A percentile compares a stretch with the other conserved stretches of the same genome.
Conservation (phyloP, 2,329 filamentous ascomycete species). For the Chrysosphaeria jannelii region DNA sequence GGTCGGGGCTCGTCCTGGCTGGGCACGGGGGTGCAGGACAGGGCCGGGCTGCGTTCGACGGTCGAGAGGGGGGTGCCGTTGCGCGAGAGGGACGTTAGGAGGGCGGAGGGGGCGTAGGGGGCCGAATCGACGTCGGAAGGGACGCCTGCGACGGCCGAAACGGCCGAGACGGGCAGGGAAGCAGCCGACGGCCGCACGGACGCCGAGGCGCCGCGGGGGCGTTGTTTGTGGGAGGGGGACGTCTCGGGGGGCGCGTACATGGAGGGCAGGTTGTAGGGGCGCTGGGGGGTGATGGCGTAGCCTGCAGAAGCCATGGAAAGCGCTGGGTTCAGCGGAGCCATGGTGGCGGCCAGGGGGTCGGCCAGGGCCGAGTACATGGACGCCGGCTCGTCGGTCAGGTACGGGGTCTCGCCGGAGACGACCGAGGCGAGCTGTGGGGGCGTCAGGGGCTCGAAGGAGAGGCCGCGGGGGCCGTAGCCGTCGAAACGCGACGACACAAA, state of each 20-base stretch:
- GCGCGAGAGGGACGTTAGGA: slow-evolving; percentile 51
- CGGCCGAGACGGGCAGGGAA: slow-evolving; percentile 72
- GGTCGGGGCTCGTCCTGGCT: slow-evolving; percentile 37
- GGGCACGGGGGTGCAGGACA: slow-evolving; percentile 28
- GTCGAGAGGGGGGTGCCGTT: slow-evolving; percentile 74
- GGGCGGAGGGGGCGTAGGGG: slow-evolving; percentile 49
- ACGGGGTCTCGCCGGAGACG: slow-evolving; percentile 66
- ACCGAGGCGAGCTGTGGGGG: slow-evolving; percentile 71
- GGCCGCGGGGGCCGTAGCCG: slow-evolving; percentile 84
- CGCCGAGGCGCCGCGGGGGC: slow-evolving; percentile 68
- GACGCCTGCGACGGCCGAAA: slow-evolving; percentile 64
- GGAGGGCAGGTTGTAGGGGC: slow-evolving; percentile 54
- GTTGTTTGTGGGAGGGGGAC: slow-evolving; percentile 95
- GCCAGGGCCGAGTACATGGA: slow-evolving; percentile 87
- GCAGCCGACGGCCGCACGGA: slow-evolving; percentile 26
- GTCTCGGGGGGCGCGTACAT: slow-evolving; percentile 76
- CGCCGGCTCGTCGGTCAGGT: slow-evolving; percentile 94
- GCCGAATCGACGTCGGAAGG: slow-evolving; percentile 54
- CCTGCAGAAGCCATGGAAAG: slow-evolving; percentile 38
- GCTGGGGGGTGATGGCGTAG: slow-evolving; percentile 79
- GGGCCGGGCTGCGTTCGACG: slow-evolving; percentile 61
- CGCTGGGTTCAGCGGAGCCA: no score
- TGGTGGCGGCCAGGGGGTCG: slow-evolving; percentile 42
- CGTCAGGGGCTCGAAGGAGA: slow-evolving; percentile 91
- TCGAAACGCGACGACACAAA: slow-evolving; percentile 98